Evolutionary conservation across 1,139 yeast genomes (phyloP).

Genomic region (Barnettozyma hawaiiensis): DNA sequence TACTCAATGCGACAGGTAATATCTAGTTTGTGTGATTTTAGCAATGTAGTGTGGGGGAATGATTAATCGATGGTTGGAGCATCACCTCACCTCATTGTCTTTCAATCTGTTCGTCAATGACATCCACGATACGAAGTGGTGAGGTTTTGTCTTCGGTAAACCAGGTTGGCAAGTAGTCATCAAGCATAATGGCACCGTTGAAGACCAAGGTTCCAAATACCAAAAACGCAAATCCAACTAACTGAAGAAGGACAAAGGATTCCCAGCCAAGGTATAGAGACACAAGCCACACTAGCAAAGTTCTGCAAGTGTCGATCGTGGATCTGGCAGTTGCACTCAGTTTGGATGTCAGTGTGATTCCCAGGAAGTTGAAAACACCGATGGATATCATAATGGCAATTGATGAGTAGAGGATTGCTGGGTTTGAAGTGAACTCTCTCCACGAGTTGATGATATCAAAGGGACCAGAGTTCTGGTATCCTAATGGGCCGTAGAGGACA

Average conservation of each 20-base stretch:
- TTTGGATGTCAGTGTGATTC: constrained; percentile 60
- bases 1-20: too few species aligned
- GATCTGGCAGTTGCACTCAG: constrained; percentile 76
- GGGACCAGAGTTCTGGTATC: constrained; percentile 38
- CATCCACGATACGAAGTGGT: constrained; percentile 28
- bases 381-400: constrained; percentile 66
- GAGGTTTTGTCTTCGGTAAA: constrained; percentile 30
- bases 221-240: constrained; percentile 56
- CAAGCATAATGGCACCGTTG: constrained; percentile 59
- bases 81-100: constrained; percentile 24
- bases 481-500: constrained; percentile 39
- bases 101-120: constrained; percentile 37
- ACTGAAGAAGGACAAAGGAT: constrained; percentile 52
- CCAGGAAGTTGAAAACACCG: constrained; percentile 68
- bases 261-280: constrained; percentile 80
- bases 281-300: constrained; percentile 71
- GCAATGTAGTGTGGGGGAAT: too few species aligned
- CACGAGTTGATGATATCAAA: constrained; percentile 55
- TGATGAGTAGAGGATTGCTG: constrained; percentile 46
- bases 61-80: too few species aligned
- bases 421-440: constrained; percentile 41
- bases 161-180: constrained; percentile 44
- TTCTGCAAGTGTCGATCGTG: constrained; percentile 75
- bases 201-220: constrained; percentile 73
- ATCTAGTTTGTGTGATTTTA: too few species aligned